Base-by-base conservation (phyloP, 495 filamentous ascomycete species). In the Penicillium coprophilum region DNA sequence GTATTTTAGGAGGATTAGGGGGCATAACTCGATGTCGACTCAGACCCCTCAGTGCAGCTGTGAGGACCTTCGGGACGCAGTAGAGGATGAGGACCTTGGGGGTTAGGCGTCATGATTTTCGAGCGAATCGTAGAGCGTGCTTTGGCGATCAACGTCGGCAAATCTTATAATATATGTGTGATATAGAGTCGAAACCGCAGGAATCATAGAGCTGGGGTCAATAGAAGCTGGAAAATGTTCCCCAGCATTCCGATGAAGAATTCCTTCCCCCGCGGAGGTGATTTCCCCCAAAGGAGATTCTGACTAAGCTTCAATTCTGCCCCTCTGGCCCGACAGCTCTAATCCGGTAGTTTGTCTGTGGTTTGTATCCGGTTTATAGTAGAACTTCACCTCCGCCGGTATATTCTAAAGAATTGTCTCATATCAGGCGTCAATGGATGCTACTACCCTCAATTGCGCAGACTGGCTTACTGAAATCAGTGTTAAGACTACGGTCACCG, bases 51-150 rank as follows among this genome's bases (percentile, higher is more conserved):
- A 52, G 47, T 59, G 52, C 24, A 32, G 36, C 30, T 10, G 52
- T 68, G 69, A 64, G 71, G 67, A 73, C 71, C 71, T 67, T 72
- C 59, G 54, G 67, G 63, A 61, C 60, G 53, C 6, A 36, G 46
- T 51, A 47, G 45, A 49, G 39, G 55, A 48, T 66, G 69, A 50
- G 71, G 67, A 73, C 71, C 71, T 71, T 73, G 71, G 61, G 66
- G 65, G 67, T 68, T 48, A 66, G 46, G 55, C 60, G 65, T 67
- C 59, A 69, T 59, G 48, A 41, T 56, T 41, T 41, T 52, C 45
- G 27, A 55, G 34, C 64, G 57, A 64, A 66, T 66, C 23, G 56
- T 20, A 46, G 21, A 24, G 27, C 44, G 17, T 46, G 23, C n/a
- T 56, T 64, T 64, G 53, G 28, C 50, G 54, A 68, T 50, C 38